phyloP scores from a whole-genome alignment of 441 rosid genomes.

The Gossypium lobatum region DNA sequence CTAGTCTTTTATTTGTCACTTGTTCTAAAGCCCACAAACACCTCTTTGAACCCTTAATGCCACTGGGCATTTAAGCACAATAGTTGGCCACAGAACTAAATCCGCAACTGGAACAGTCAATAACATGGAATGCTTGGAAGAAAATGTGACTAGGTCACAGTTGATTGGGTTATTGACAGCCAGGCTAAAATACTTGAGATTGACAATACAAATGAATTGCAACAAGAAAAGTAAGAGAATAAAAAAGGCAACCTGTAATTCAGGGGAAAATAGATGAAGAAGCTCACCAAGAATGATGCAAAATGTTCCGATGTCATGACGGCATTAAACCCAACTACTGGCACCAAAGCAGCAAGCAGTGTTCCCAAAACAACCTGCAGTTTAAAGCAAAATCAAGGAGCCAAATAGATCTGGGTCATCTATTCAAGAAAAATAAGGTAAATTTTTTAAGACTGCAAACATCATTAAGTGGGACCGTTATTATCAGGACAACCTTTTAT shows the following conservation, averaged over 20 bases:
- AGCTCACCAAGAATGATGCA: slow-evolving; percentile 94
- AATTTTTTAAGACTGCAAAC: not conserved
- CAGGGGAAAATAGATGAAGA: not conserved
- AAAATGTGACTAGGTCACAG: not conserved
- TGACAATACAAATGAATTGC: not conserved
- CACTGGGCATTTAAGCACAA: not conserved
- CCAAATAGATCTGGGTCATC: not conserved
- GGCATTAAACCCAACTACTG: slow-evolving; percentile 99
- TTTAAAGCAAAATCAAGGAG: slow-evolving; percentile 22
- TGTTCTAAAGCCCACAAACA: not conserved
- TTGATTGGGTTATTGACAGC: not conserved
- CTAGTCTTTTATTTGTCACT: not conserved
- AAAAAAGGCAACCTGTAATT: not conserved
- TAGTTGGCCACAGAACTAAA: not conserved
- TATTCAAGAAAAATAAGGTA: not conserved
- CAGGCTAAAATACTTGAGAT: not conserved
- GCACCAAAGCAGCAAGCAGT: slow-evolving; percentile 90
- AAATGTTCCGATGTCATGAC: slow-evolving; percentile 98
- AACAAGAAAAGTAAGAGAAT: slow-evolving; percentile 5
- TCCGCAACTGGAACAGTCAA: not conserved
- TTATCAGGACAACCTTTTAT: not conserved
- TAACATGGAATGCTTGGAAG: not conserved
- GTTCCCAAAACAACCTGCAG: slow-evolving; percentile 94
- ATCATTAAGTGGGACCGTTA: not conserved
- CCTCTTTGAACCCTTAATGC: not conserved